Base-by-base conservation (phyloP, 202 grass and related monocot genomes). In the Zizania palustris region DNA sequence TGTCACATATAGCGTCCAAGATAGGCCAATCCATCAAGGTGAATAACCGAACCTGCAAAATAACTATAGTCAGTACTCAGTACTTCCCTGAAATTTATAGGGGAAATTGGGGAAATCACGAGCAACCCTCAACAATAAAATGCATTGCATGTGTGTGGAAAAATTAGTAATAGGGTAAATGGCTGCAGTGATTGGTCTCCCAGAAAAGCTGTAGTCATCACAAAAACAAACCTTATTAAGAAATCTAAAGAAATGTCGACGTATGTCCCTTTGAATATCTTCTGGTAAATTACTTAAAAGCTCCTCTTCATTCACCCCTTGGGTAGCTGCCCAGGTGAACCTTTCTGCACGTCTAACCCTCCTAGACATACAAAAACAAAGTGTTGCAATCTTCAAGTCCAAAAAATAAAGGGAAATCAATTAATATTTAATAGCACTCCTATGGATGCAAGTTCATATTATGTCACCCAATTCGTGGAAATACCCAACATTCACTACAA, bases 181-280 rank as follows among this genome's bases (percentile, higher is more conserved):
- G 41, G 36, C 6, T 55, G 50, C 63, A 73, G 4, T 28, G 50
- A 18, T 54, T 54, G 5, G 16, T 54, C 16, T 19, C 6, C 50
- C 50, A 54, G 50, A 69, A 69, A 44, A 46, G 18, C 8, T 28
- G 28, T 50, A 77, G 4, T 18, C 40, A 67, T 69, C 18, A 21
- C 51, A 77, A 5, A 85, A 80, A 45, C 38, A 9, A 50, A 93
- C 93, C 91, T 88, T 98, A 62, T 92, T 81, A 57, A 98, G 88
- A 73, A 98, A 92, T 80, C 84, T 82, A 87, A 94, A 94, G 80
- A 98, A 94, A 77, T 98, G 87, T 0, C 87, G 87, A 0, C 91
- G 95, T 83, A 98, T 92, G 56, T 94, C 91, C 81, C 89, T 94
- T 84, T 92, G 91, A 71, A 98, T 92, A 67, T 94, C 91, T 90